phyloP scores from a whole-genome alignment of 2,329 filamentous ascomycete species.

The Colletotrichum sp. region DNA sequence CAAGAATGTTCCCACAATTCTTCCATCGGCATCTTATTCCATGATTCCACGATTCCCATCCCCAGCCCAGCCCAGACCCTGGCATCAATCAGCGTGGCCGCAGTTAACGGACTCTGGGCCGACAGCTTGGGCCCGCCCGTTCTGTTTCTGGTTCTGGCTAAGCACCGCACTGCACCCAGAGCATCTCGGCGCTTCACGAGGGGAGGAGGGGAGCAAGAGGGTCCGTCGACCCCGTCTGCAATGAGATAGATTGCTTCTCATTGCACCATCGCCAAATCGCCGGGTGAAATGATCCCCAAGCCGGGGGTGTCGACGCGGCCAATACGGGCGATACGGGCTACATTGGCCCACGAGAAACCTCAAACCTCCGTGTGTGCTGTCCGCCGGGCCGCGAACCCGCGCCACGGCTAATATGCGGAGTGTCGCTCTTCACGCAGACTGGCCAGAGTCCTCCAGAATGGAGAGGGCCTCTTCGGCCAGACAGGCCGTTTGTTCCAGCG shows the following conservation, averaged over 20 bases:
- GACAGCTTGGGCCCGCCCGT: background rate
- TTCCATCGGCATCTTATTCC: background rate
- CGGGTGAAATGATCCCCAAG: background rate
- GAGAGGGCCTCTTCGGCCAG: background rate
- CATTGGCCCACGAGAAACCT: background rate
- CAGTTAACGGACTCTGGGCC: background rate
- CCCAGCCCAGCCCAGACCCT: background rate
- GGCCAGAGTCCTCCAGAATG: background rate
- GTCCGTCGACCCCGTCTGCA: background rate
- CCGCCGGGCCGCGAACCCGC: conserved; percentile 17
- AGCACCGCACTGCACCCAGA: background rate
- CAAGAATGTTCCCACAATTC: conserved; percentile 2
- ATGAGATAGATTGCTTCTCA: conserved; percentile 7
- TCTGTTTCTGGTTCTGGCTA: background rate
- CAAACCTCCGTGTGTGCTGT: conserved; percentile 1
- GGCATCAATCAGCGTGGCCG: background rate
- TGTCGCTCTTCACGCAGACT: background rate
- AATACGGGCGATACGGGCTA: background rate
- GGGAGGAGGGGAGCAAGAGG: background rate
- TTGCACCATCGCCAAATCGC: background rate
- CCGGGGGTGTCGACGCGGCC: background rate
- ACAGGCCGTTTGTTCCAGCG: conserved; percentile 4
- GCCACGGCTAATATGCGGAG: conserved; percentile 15
- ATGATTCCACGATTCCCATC: background rate
- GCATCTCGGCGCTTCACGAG: background rate